Conservation (phyloP, 2,329 filamentous ascomycete genomes). For the Ophiocordyceps australis region DNA sequence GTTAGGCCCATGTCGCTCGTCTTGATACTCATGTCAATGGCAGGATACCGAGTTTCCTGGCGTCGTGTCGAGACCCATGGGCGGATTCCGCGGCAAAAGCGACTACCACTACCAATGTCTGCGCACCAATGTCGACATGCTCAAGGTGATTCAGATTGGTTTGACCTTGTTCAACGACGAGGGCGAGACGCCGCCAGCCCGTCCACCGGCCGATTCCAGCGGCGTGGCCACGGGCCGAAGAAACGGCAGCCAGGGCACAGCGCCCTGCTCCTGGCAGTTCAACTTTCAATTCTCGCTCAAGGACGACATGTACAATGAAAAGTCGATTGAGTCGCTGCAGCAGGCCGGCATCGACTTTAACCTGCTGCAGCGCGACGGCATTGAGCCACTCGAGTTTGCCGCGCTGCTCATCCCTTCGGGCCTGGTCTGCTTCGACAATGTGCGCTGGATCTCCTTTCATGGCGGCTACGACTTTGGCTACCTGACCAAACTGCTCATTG, state of each 20-base stretch:
- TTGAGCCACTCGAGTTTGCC: constrained; percentile 79
- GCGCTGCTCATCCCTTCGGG: constrained; percentile 82
- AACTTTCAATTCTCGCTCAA: constrained; percentile 95
- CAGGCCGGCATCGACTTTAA: constrained; percentile 87
- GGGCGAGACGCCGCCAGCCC: constrained; percentile 67
- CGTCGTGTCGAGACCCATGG: constrained; percentile 88
- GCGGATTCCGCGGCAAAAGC: constrained; percentile 82
- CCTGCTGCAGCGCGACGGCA: constrained; percentile 70
- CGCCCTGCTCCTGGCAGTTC: constrained; percentile 94
- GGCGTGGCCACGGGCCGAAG: constrained; percentile 18
- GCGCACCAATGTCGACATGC: constrained; percentile 88
- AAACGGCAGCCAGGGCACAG: constrained; percentile 25
- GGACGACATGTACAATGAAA: constrained; percentile 94
- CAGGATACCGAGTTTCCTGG: constrained; percentile 98
- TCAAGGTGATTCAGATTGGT: constrained; percentile 94
- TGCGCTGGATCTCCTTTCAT: constrained; percentile 95
- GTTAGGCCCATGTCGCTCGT: too few relatives aligned
- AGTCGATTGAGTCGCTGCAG: constrained; percentile 80
- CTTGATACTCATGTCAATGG: not conserved
- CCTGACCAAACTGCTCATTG: constrained; percentile 81
- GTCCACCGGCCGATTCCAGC: constrained; percentile 32
- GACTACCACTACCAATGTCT: constrained; percentile 98
- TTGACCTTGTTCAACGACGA: constrained; percentile 85
- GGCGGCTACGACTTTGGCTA: constrained; percentile 98
- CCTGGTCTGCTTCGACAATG: constrained; percentile 69